Evolutionary conservation across 106 monocot genomes (phyloP), one percentile per base, ranked within the genome.

Genomic region (Alisma plantagoaquatica): DNA sequence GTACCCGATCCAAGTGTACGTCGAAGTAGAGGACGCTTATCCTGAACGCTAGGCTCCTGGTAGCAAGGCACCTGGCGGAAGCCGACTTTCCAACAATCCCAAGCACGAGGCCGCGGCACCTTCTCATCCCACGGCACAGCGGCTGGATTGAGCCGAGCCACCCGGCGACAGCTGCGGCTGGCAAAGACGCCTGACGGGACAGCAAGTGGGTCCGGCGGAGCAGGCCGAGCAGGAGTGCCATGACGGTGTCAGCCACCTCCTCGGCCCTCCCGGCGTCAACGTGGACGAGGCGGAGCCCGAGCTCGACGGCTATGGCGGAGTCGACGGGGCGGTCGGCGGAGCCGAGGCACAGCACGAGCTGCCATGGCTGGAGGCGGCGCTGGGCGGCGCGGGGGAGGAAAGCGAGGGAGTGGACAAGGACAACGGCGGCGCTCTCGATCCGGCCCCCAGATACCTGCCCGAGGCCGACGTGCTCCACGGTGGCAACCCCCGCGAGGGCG

Each of bases 11-110:
- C 12, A 11, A 16, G 41, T 77, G 56, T 18, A 84, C 59, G 58
- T 90, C 89, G 33, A 83, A 79, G 58, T 77, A 83, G 49, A 90
- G 89, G 19, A 90, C 89, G 41, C 83, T 83, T 83, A 90, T 90
- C 46, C 57, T 60, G 58, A 90, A 90, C 22, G 89, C 83, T 3
- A 90, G 70, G 66, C 83, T 90, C 32, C 89, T 62, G 11, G 76
- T 80, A 35, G 80, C 83, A 30, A 90, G 63, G 53, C 83, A 90
- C 51, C 74, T 59, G 3, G 89, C 89, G 9, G 83, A 76, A 8
- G 73, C 71, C 2, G 76, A 77, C 2, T 58, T 66, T 24, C 89
- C 89, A 17, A 90, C 33, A n/a, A n/a, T n/a, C n/a, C n/a, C n/a
- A n/a, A n/a, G n/a, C n/a, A n/a, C n/a, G n/a, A n/a, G n/a, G n/a